Base-by-base conservation (phyloP, 495 filamentous ascomycete species). In the Ramalina peruviana region DNA sequence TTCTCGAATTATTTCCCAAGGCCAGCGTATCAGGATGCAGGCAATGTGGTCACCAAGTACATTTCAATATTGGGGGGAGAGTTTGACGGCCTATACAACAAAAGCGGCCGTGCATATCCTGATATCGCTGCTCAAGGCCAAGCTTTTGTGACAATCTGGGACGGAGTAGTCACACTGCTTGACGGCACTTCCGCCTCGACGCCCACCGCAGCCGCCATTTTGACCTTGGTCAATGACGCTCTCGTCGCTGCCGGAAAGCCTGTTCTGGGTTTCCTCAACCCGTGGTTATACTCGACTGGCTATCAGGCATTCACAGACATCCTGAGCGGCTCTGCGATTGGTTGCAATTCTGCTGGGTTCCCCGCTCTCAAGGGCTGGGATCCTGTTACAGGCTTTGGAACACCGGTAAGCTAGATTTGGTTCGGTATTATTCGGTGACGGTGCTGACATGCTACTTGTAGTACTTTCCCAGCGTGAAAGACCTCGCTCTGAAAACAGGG, bases 181-280 rank as follows among this genome's bases (percentile, higher is more conserved):
- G 74, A 74, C 37, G 84, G 84, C 1, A 89, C 83, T 1, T 79
- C 74, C 11, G 79, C 78, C n/a, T 70, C 78, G 0, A 64, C 80
- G 1, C 85, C 85, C 0, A 66, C 77, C 0, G 76, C 82, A 17
- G 72, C 76, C 3, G 81, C 74, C 15, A 61, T 89, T 17, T 60
- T 89, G 9, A 71, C 72, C 0, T 64, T 87, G 16, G 67, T 88
- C 37, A 87, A 88, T 52, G 81, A 82, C 53, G 82, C 79, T 0
- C 69, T 80, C 1, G 63, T 80, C 37, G 62, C 71, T 1, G 68
- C 67, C 16, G 73, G 73, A 19, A 62, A 76, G 57, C 65, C 75
- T 0, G 63, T 73, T 0, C 59, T 88, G 46, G 85, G 85, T 0
- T 88, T 86, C 68, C 57, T 87, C 30, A 88, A 89, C 60, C 83